Base-by-base conservation (phyloP, 768 basidiomycete genomes). In the Imleria badia region DNA sequence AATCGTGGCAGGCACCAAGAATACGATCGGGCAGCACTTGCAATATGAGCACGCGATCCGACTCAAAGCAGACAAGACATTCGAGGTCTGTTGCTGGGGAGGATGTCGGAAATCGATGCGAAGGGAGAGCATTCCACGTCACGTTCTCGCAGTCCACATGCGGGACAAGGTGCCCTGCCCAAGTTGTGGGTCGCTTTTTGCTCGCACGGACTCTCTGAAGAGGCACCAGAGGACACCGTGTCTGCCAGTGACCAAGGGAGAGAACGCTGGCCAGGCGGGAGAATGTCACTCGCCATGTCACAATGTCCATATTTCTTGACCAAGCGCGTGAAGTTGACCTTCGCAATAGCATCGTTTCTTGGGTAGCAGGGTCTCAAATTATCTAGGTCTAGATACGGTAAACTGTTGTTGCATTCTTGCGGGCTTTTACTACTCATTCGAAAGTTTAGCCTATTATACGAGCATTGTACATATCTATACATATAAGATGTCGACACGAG, bases 121-220 rank as follows among this genome's bases (percentile, higher is more conserved):
- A 1, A 57, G 43, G 47, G 67, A 71, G 19, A 71, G 67, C 47
- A 59, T 69, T 2, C 4, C 59, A 0, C 67, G 69, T 0, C 67
- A 71, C 11, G 34, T 69, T 15, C 54, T 67, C 10, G 39, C 62
- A 0, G 58, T 71, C 1, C 69, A 69, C 17, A 33, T 67, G 43
- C 39, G 33, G 41, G 47, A 65, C 48, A 69, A 56, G 45, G 63
- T 53, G 7, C 14, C 15, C 7, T 69, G 69, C 23, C 19, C 48
- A 1, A n/a, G 12, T 19, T 69, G 69, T 31, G 42, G 48, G 11
- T 49, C 48, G 26, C 17, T 12, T 23, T 68, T 71, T 22, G 67
- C 69, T 13, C 64, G 67, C 8, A 23, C 8, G 11, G 67, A 68
- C 38, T 68, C 67, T 14, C 12, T 68, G 51, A 59, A 60, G 49